phyloP scores from a whole-genome alignment of 179 eudicot genomes.

The Vitellaria paradoxa region DNA sequence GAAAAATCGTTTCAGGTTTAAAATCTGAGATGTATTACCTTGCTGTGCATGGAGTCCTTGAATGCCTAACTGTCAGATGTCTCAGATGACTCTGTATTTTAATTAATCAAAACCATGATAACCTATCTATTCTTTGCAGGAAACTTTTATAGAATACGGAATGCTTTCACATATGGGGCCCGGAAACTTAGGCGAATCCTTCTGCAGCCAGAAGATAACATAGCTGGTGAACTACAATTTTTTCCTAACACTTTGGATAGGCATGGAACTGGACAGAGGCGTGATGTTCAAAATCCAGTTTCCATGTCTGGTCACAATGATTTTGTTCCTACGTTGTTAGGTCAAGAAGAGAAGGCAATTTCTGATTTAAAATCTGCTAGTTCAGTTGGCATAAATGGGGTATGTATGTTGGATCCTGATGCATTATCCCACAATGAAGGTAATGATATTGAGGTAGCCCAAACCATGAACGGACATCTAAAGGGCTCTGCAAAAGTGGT shows the following conservation, averaged over 20 bases:
- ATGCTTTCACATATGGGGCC: conserved; percentile 89
- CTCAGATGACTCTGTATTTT: neutral
- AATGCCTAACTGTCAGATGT: neutral
- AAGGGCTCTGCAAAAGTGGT: conserved; percentile 13
- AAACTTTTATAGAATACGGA: conserved; percentile 77
- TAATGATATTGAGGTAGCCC: neutral
- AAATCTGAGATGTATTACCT: neutral
- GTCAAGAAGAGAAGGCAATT: conserved; percentile 27
- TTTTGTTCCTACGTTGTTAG: conserved; percentile 15
- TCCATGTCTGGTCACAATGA: conserved; percentile 23
- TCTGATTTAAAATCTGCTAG: conserved; percentile 22
- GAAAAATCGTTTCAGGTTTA: no score
- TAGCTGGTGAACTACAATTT: conserved; percentile 64
- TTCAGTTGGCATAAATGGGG: conserved; percentile 10
- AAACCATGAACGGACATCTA: conserved; percentile 9
- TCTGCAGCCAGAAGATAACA: conserved; percentile 44
- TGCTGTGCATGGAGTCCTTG: neutral
- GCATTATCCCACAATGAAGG: conserved; percentile 1
- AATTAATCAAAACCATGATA: neutral
- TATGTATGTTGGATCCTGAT: conserved; percentile 2
- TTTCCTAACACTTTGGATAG: conserved; percentile 76
- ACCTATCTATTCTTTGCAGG: conserved; percentile 39
- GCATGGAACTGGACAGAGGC: conserved; percentile 75
- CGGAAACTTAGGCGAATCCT: conserved; percentile 73
- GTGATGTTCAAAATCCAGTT: conserved; percentile 61